Conservation (phyloP, 495 filamentous ascomycete genomes). For the Talaromyces wortmannii region DNA sequence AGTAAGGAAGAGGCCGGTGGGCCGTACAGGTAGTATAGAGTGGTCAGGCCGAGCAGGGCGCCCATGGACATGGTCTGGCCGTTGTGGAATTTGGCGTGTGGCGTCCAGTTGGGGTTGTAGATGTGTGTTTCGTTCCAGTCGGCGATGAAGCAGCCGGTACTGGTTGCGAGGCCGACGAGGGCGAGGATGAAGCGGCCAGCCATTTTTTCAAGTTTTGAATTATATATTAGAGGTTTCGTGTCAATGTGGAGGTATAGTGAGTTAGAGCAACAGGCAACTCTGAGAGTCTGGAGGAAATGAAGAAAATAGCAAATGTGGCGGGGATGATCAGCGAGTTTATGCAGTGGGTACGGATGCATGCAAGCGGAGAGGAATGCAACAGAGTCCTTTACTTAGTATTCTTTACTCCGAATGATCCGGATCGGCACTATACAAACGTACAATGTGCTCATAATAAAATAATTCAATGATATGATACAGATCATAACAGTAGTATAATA, state of each 20-base stretch:
- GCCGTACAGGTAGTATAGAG: conserved; percentile 43
- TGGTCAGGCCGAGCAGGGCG: conserved; percentile 31
- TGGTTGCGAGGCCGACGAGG: conserved; percentile 29
- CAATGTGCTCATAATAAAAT: too few relatives aligned
- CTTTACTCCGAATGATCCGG: too few relatives aligned
- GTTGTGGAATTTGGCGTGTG: conserved; percentile 52
- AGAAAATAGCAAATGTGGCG: too few relatives aligned
- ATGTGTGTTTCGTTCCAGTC: conserved; percentile 49
- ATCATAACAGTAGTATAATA: too few relatives aligned
- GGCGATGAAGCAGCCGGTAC: conserved; percentile 32
- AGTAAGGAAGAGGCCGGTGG: background rate
- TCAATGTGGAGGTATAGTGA: background rate
- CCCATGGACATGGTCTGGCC: conserved; percentile 48
- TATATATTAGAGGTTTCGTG: background rate
- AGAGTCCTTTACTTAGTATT: too few relatives aligned
- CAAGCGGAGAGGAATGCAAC: too few relatives aligned
- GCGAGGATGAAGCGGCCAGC: conserved; percentile 36
- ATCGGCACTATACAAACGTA: too few relatives aligned
- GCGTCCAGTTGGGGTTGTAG: conserved; percentile 47
- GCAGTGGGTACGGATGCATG: too few relatives aligned
- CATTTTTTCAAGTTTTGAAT: background rate
- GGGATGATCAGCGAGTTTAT: background rate
- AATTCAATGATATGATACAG: too few relatives aligned
- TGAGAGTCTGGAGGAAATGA: too few relatives aligned
- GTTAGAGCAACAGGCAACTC: background rate